Evolutionary conservation across 495 filamentous ascomycete species (phyloP), one percentile per base, ranked within the genome.

Genomic region (Parachaetomium inaequale): DNA sequence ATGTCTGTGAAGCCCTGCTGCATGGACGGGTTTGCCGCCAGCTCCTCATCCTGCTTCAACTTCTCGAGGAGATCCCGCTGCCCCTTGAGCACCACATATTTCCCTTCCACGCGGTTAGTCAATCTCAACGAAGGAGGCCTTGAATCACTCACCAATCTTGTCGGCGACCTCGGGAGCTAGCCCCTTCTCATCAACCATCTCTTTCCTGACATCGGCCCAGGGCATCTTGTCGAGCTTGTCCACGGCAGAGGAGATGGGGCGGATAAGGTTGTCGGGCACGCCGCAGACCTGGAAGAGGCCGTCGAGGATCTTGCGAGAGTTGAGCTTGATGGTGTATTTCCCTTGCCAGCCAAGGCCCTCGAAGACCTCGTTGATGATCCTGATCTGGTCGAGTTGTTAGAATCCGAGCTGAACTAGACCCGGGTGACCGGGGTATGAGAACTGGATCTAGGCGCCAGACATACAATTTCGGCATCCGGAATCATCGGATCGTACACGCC

Each of bases 161-260:
- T 96, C 92, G 29, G 93, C 92, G 29, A 91, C 82, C 17, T 81
- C 85, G 12, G 75, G 75, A 28, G 83, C 83, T 1, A 98, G 81
- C 0, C 92, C 91, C 77, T 98, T 98, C 59, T 96, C 64, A 2
- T 66, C 89, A 5, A 89, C 86, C 93, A 97, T 97, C 69, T 96
- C 92, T 69, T 89, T 89, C 59, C 85, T 84, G 56, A 97, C 93
- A 62, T 96, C 93, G 15, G 84, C 85, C 91, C 92, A 96, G 0
- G 91, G 87, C 69, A 87, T 78, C 78, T 98, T 98, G 74, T 98
- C 93, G 51, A 98, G 78, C 80, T 98, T 98, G 78, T 98, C 93
- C 17, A 98, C 93, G 4, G 93, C 93, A 26, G 87, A 91, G 15
- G 88, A 92, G 65, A 96, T 96, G 11, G 86, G 84, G 19, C 93